Percentiles rank a stretch among this genome's conserved stretches.
Conservation (phyloP, 1,139 yeast species). For the Debaryomyces fabryi region DNA sequence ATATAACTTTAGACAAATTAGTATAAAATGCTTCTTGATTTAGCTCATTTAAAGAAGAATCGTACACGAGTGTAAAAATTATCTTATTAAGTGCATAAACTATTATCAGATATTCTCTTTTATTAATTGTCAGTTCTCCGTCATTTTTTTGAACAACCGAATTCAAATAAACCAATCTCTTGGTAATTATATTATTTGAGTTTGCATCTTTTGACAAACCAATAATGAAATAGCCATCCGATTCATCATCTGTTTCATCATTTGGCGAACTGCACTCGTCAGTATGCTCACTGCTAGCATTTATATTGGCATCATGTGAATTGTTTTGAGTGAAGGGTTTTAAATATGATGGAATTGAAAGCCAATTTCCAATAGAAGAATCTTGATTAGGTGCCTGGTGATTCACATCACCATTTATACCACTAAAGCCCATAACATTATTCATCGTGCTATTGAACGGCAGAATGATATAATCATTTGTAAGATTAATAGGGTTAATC, state of each 20-base stretch:
- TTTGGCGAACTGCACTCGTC: constrained; percentile 5
- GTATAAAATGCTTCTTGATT: constrained; percentile 29
- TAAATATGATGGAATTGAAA: constrained; percentile 29
- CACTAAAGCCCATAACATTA: constrained; percentile 30
- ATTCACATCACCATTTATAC: background rate
- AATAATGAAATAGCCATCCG: constrained; percentile 27
- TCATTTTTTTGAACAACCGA: constrained; percentile 13
- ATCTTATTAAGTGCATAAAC: constrained; percentile 29
- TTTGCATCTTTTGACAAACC: constrained; percentile 25
- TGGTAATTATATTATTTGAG: constrained; percentile 18
- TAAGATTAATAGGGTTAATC: constrained; percentile 37
- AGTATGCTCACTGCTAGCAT: background rate
- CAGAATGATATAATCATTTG: constrained; percentile 42
- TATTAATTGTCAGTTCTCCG: constrained; percentile 12
- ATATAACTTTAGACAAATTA: constrained; percentile 18
- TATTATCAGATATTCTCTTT: constrained; percentile 37
- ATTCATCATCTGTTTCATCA: constrained; percentile 6
- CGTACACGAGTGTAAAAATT: constrained; percentile 32
- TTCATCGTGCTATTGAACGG: constrained; percentile 43
- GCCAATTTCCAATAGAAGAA: constrained; percentile 21
- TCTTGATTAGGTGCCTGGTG: background rate
- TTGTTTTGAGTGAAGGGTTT: constrained; percentile 12
- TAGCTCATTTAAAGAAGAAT: constrained; percentile 27
- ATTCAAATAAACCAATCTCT: constrained; percentile 34
- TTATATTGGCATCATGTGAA: constrained; percentile 7